Base-by-base conservation (phyloP, 805 yeast genomes). In the Diddensiella caesifluorescens region DNA sequence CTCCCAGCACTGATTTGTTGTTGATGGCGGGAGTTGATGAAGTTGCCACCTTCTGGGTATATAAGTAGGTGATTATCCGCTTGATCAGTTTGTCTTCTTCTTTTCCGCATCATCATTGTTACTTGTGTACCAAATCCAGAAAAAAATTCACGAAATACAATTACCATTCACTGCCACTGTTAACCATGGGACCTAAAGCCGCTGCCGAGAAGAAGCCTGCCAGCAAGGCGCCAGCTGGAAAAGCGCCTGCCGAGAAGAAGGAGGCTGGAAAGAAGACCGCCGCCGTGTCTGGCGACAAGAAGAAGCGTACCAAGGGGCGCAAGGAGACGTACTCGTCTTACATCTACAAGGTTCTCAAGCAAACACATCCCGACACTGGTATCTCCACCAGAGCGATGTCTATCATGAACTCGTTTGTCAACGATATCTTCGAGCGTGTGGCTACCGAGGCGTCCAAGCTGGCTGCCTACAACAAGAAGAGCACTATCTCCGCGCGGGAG, bases 291-390 rank as follows among this genome's bases (percentile, higher is more conserved):
- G 75, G 79, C 45, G 89, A 79, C 62, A 69, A 80, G 67, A 88
- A 87, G 80, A 89, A 84, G 83, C 87, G 95, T 77, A 65, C 86
- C 57, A 89, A 88, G 83, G 72, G 89, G 61, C 87, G 97, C 81
- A 88, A 87, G 83, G 97, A 90, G 75, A 87, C 97, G 54, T 90
- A 88, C 78, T 87, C 95, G 54, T 88, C 97, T 51, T 90, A 90
- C 75, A 90, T 90, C 68, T 90, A 89, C 92, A 90, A 90, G 74
- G 97, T 89, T 56, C 83, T 90, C 68, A 89, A 89, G 74, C 97
- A 90, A 79, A 89, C 97, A 51, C 97, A 90, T 74, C 97, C 97
- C 70, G 97, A 90, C 70, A 90, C 97, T 52, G 97, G 97, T 86
- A 90, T 90, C 68, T 89, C 97, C 60, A 95, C 88, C 74, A 85